Conservation (phyloP, 164 flowering plant species). For the Saururus chinensis region DNA sequence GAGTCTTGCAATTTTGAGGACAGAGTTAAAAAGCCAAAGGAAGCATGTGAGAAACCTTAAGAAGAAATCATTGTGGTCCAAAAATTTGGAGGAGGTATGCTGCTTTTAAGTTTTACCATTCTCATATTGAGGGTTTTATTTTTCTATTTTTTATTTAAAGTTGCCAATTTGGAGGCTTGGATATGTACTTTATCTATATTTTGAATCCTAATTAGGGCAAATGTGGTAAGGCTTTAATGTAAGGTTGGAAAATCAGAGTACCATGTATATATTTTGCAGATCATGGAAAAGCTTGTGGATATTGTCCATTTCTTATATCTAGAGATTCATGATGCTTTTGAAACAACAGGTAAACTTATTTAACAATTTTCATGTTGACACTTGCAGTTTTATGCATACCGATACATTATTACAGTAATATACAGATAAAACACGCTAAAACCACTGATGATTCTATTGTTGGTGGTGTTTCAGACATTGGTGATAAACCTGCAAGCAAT, state of each 20-base stretch:
- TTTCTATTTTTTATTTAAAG: too few relatives aligned
- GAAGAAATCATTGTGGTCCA: slow-evolving; percentile 96
- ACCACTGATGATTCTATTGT: too few relatives aligned
- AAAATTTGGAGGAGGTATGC: slow-evolving; percentile 86
- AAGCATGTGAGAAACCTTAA: slow-evolving; percentile 81
- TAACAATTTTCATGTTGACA: not conserved
- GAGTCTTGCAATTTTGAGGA: slow-evolving; percentile 64
- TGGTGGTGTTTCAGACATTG: slow-evolving; percentile 4
- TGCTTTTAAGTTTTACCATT: too few relatives aligned
- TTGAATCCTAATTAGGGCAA: too few relatives aligned
- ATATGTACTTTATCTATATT: too few relatives aligned
- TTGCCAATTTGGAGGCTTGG: not conserved
- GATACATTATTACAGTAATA: not conserved
- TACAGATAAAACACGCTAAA: too few relatives aligned
- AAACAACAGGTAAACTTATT: slow-evolving; percentile 47
- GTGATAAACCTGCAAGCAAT: slow-evolving; percentile 29
- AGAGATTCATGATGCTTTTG: slow-evolving; percentile 77
- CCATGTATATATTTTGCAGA: slow-evolving; percentile 29
- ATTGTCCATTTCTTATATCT: slow-evolving; percentile 72
- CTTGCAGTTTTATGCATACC: not conserved
- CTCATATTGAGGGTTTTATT: not conserved
- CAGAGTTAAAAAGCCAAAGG: slow-evolving; percentile 82
- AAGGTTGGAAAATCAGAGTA: too few relatives aligned
- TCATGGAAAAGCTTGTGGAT: slow-evolving; percentile 94
- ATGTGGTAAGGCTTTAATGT: too few relatives aligned